Evolutionary conservation across 208 protist genomes (phyloP).

Genomic region (Naegleria lovaniensis): DNA sequence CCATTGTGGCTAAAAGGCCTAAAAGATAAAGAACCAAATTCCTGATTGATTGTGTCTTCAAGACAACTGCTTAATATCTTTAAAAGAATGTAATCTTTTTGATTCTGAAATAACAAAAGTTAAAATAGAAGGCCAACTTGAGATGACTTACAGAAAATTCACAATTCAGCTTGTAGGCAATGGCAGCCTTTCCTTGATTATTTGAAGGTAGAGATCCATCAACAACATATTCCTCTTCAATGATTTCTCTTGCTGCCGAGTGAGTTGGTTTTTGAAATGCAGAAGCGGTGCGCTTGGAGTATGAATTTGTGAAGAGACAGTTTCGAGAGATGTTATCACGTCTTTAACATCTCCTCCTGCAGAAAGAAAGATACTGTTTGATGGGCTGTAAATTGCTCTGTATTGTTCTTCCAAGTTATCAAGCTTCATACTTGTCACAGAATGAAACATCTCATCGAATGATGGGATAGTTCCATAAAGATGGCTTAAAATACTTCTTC

Average conservation of each 20-base stretch:
- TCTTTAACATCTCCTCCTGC: background rate
- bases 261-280: background rate
- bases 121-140: background rate
- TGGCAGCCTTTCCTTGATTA: background rate
- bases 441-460: background rate
- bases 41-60: background rate
- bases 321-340: background rate
- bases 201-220: background rate
- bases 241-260: background rate
- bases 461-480: background rate
- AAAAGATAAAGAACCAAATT: background rate
- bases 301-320: background rate
- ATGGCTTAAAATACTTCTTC: background rate
- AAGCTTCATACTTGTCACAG: background rate
- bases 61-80: background rate
- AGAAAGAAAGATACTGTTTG: background rate
- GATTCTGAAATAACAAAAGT: background rate
- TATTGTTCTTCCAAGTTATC: background rate
- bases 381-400: background rate
- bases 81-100: background rate
- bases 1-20: background rate
- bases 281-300: background rate
- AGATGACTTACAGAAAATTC: background rate
- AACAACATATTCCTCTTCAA: background rate
- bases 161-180: background rate